A percentile compares a stretch with the other conserved stretches of the same genome.
Conservation (phyloP, 345 rosid species). For the Hypericum androsaemum region DNA sequence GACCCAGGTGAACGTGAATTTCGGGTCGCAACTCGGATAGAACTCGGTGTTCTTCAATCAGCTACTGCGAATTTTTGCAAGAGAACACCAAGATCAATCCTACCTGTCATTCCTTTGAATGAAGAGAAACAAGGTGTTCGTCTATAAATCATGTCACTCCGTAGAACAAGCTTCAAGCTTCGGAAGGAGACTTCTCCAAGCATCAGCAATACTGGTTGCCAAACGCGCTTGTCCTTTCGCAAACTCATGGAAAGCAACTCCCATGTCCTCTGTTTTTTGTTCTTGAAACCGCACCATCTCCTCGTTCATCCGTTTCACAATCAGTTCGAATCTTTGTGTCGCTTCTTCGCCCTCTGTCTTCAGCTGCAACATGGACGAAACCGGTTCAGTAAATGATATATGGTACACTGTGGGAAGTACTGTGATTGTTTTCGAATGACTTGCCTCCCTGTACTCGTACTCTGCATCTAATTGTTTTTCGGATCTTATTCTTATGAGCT, state of each 20-base stretch:
- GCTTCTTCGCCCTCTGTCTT: constrained; percentile 82
- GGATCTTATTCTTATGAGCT: constrained; percentile 82
- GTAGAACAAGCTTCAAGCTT: constrained; percentile 73
- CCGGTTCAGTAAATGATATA: constrained; percentile 3
- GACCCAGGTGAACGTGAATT: too few species aligned
- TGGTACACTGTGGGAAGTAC: background rate
- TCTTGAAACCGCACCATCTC: constrained; percentile 90
- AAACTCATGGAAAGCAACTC: constrained; percentile 82
- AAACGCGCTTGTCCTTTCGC: constrained; percentile 88
- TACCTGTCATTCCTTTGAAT: constrained; percentile 4
- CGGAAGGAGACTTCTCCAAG: constrained; percentile 96
- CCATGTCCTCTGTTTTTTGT: constrained; percentile 79
- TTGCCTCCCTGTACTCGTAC: constrained; percentile 74
- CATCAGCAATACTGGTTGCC: constrained; percentile 73
- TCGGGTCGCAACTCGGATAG: too few species aligned
- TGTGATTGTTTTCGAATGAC: constrained; percentile 10
- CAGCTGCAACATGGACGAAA: constrained; percentile 38
- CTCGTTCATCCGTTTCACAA: constrained; percentile 68
- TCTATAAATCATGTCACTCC: background rate
- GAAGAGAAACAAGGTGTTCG: constrained; percentile 4
- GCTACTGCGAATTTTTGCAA: too few species aligned
- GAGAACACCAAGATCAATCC: too few species aligned
- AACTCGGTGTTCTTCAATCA: too few species aligned
- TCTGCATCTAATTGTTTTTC: constrained; percentile 89
- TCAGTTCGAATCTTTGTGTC: constrained; percentile 52